Conservation (phyloP, 2,329 filamentous ascomycete genomes). For the Exophiala sp. region DNA sequence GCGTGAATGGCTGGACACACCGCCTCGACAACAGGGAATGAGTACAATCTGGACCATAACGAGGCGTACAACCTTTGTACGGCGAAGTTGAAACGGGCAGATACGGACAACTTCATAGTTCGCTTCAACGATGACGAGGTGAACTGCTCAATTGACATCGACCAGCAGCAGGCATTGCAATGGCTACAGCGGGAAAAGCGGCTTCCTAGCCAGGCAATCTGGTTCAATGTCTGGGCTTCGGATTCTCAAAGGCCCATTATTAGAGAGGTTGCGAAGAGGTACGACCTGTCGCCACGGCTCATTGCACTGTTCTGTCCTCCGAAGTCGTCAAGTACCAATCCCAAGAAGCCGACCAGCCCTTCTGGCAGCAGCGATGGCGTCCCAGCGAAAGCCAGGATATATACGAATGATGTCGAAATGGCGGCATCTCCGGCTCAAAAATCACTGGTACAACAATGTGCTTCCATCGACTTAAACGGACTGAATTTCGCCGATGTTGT, state of each 20-base stretch:
- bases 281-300: constrained; percentile 35
- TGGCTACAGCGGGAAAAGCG: constrained; percentile 4
- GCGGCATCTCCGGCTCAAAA: neutral
- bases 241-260: constrained; percentile 11
- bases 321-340: neutral
- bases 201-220: constrained; percentile 6
- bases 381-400: neutral
- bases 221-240: constrained; percentile 25
- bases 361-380: neutral
- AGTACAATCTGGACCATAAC: constrained; percentile 36
- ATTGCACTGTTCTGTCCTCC: constrained; percentile 30
- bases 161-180: constrained; percentile 1
- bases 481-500: constrained; percentile 47
- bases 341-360: neutral
- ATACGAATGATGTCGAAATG: neutral
- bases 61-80: constrained; percentile 32
- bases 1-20: too few relatives aligned
- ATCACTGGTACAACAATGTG: neutral
- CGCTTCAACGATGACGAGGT: constrained; percentile 42
- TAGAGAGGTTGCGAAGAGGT: constrained; percentile 22
- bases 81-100: constrained; percentile 30
- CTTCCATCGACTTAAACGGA: neutral
- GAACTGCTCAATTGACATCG: constrained; percentile 37
- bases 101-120: constrained; percentile 39
- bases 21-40: too few relatives aligned